Percentiles rank a stretch among this genome's conserved stretches.
Evolutionary conservation across 805 yeast genomes (phyloP).

Genomic region (Yarrowia alimentaria): DNA sequence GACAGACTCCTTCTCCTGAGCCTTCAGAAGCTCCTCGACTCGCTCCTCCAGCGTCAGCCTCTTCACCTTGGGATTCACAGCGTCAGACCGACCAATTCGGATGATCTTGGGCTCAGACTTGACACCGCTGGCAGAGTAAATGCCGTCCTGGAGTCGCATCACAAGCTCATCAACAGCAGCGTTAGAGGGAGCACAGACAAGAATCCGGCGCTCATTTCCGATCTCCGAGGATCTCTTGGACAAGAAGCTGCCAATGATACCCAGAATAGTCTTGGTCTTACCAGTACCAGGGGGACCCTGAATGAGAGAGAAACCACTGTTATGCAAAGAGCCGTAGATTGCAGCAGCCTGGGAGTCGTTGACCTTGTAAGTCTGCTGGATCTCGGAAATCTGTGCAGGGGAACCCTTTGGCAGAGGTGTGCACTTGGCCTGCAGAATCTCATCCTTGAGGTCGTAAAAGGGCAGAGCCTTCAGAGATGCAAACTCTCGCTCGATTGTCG

Average conservation of each 20-base stretch:
- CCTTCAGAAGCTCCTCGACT: constrained; percentile 61
- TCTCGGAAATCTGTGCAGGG: constrained; percentile 43
- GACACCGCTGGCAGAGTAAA: constrained; percentile 46
- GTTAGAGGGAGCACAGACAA: constrained; percentile 96
- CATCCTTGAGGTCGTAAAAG: constrained; percentile 72
- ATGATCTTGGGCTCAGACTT: constrained; percentile 64
- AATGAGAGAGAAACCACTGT: constrained; percentile 79
- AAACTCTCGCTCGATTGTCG: constrained; percentile 90
- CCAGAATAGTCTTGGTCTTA: constrained; percentile 93
- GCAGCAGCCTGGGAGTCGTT: constrained; percentile 92
- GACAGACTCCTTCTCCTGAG: constrained; percentile 36
- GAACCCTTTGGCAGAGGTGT: constrained; percentile 39
- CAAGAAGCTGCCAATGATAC: constrained; percentile 74
- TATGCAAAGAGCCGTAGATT: constrained; percentile 64
- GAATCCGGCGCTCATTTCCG: constrained; percentile 48
- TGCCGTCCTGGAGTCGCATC: constrained; percentile 73
- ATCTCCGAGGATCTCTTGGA: constrained; percentile 33
- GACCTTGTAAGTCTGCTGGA: constrained; percentile 50
- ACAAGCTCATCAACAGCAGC: constrained; percentile 98
- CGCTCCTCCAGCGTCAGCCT: constrained; percentile 83
- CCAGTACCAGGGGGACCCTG: constrained; percentile 99
- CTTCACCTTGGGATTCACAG: constrained; percentile 74
- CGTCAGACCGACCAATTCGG: constrained; percentile 87
- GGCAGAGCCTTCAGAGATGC: constrained; percentile 77
- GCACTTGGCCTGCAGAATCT: constrained; percentile 67